A percentile compares a stretch with the other conserved stretches of the same genome.
These are phyloP conservation scores for Chlorella vulgaris DNA, from an alignment of 139 green algal species.

Conservation along the genomic window DNA sequence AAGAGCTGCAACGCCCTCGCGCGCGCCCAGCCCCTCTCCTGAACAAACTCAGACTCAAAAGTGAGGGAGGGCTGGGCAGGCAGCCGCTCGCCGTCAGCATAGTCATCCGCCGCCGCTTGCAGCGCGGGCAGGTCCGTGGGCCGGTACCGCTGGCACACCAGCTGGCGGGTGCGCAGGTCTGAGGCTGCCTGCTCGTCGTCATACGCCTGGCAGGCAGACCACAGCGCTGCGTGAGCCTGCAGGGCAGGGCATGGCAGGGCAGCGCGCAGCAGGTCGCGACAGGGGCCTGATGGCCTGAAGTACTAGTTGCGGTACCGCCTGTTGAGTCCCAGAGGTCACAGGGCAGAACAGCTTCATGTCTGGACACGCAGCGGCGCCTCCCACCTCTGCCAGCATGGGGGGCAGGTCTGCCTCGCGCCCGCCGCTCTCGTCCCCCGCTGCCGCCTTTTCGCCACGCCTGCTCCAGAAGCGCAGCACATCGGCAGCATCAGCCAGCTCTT, in stretches of 20 bases:
- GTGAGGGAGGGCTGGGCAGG: neutral
- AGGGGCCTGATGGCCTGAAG: neutral
- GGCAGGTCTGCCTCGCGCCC: conserved; percentile 22
- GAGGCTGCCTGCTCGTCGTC: conserved; percentile 10
- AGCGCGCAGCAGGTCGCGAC: neutral
- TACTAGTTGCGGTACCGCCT: too few species aligned
- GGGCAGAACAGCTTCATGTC: neutral
- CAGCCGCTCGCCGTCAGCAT: conserved; percentile 21
- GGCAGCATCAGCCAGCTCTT: conserved; percentile 2
- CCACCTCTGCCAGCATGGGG: conserved; percentile 12
- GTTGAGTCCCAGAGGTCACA: neutral
- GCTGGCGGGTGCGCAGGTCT: conserved; percentile 23
- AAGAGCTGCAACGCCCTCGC: neutral
- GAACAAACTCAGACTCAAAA: conserved; percentile 12
- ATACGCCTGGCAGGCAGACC: conserved; percentile 15
- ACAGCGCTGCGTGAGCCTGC: conserved; percentile 32
- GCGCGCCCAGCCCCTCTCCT: conserved; percentile 9
- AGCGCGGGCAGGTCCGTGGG: conserved; percentile 20
- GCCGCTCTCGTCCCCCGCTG: neutral
- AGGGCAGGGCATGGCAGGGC: neutral
- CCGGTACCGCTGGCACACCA: conserved; percentile 38
- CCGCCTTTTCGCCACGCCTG: conserved; percentile 32
- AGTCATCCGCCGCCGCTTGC: conserved; percentile 18
- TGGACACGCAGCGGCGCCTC: neutral
- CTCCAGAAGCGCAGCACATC: conserved; percentile 35